phyloP scores from a whole-genome alignment of 108 stramenopile genomes.

The Cyclostephanos tholiformis region DNA sequence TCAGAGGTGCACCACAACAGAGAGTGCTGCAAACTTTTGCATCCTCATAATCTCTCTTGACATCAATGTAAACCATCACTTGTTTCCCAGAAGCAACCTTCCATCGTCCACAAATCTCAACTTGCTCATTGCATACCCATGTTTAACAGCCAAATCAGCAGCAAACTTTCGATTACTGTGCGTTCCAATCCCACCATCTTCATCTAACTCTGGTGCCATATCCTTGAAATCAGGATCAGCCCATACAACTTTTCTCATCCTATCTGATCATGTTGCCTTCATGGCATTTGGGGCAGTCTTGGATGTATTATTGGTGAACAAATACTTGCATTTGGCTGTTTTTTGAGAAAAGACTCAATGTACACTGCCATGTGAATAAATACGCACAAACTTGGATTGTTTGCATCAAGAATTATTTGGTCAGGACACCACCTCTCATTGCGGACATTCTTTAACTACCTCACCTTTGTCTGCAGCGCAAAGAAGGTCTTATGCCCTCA shows the following conservation, averaged over 20 bases:
- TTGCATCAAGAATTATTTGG: slow-evolving; percentile 4
- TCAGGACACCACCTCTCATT: not conserved
- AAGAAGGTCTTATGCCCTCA: slow-evolving; percentile 6
- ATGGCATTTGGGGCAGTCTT: slow-evolving; percentile 2
- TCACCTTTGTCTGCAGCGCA: not conserved
- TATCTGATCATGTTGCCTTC: not conserved
- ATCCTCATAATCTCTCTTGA: slow-evolving; percentile 5
- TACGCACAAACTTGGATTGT: slow-evolving; percentile 1
- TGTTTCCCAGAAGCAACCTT: not conserved
- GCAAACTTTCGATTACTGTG: slow-evolving; percentile 1
- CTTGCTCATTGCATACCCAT: not conserved
- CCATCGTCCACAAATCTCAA: slow-evolving; percentile 3
- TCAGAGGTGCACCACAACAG: not conserved
- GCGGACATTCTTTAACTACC: slow-evolving; percentile 5
- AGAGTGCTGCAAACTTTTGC: slow-evolving; percentile 2
- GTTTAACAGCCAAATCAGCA: not conserved
- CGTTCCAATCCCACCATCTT: slow-evolving; percentile 1
- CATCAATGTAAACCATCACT: not conserved
- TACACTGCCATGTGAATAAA: not conserved
- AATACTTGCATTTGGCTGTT: slow-evolving; percentile 1
- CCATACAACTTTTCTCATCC: slow-evolving; percentile 3
- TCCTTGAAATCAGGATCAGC: not conserved
- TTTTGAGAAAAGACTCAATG: not conserved
- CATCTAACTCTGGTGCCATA: not conserved
- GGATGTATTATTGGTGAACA: not conserved